Base-by-base conservation (phyloP, 371 early-diverging fungal species). In the Lichtheimia ramosa region DNA sequence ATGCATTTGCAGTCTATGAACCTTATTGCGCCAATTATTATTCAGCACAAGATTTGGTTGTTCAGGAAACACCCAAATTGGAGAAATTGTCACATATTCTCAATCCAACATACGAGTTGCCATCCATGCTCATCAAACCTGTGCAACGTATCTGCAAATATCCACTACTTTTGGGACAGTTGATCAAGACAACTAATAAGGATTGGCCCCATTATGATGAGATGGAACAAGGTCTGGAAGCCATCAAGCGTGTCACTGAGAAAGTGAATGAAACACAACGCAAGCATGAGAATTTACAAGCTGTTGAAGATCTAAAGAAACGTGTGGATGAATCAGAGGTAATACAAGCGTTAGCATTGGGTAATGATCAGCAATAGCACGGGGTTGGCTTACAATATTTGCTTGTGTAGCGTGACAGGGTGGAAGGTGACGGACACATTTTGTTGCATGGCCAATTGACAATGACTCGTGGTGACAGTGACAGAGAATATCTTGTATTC, bases 131-230 rank as follows among this genome's bases (percentile, higher is more conserved):
- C 48, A 96, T 99, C 74, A 95, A 95, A 71, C 99, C 99, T 4
- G 89, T 98, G 2, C 98, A 99, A 75, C 89, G 99, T 58, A 90
- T 98, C 56, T 95, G 96, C 83, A 96, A 94, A 83, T 99, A 98
- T 77, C 95, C 96, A 25, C 73, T 96, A 24, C 83, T 96, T 39
- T 78, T 98, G 65, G 80, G 86, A 58, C 92, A 94, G 65, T 81
- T 96, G 60, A 76, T 93, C 67, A 94, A 94, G 74, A 76, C 82
- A 57, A 88, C 89, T 16, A 80, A 87, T 34, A 69, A 80, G 40
- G 79, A 84, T 21, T 89, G 91, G 66, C 88, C 89, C 2, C 78
- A 86, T 64, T 83, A 82, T 58, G 69, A 78, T 13, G 96, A 96
- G 65, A 81, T 96, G 62, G 73, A 84, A 27, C 78, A 82, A 5